Evolutionary conservation across 2,329 filamentous ascomycete species (phyloP).

Genomic region (Alternaria sp.): DNA sequence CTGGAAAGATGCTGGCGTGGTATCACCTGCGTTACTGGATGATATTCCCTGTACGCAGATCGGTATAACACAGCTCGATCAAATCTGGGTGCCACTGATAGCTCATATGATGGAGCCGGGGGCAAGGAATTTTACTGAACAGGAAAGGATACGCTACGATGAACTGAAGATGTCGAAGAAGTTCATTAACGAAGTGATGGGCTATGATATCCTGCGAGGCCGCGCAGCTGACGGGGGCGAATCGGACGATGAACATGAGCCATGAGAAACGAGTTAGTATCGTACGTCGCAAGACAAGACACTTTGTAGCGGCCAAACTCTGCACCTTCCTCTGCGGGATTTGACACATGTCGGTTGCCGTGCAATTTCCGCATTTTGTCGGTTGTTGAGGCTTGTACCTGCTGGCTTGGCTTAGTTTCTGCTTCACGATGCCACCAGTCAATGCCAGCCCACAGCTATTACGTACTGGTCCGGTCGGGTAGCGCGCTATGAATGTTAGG

Average conservation of each 20-base stretch:
- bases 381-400: slow-evolving; percentile 24
- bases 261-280: slow-evolving; percentile 12
- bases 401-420: slow-evolving; percentile 24
- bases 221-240: slow-evolving; percentile 37
- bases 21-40: slow-evolving; percentile 46
- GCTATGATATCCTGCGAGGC: slow-evolving; percentile 48
- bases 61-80: slow-evolving; percentile 48
- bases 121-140: slow-evolving; percentile 41
- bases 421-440: slow-evolving; percentile 23
- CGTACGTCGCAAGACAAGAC: neutral
- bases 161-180: slow-evolving; percentile 40
- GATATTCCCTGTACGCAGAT: slow-evolving; percentile 48
- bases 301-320: slow-evolving; percentile 9
- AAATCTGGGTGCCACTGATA: slow-evolving; percentile 48
- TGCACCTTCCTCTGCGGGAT: slow-evolving; percentile 6
- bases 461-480: slow-evolving; percentile 29
- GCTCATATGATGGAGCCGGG: slow-evolving; percentile 43
- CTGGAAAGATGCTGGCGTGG: slow-evolving; percentile 47
- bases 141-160: slow-evolving; percentile 39
- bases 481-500: slow-evolving; percentile 26
- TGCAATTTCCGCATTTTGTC: slow-evolving; percentile 22
- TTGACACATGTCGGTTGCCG: slow-evolving; percentile 19
- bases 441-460: slow-evolving; percentile 19
- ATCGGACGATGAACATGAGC: slow-evolving; percentile 34
- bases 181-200: slow-evolving; percentile 50